Evolutionary conservation across 2,329 filamentous ascomycete species (phyloP).

Genomic region (Neopestalotiopsis sp.): DNA sequence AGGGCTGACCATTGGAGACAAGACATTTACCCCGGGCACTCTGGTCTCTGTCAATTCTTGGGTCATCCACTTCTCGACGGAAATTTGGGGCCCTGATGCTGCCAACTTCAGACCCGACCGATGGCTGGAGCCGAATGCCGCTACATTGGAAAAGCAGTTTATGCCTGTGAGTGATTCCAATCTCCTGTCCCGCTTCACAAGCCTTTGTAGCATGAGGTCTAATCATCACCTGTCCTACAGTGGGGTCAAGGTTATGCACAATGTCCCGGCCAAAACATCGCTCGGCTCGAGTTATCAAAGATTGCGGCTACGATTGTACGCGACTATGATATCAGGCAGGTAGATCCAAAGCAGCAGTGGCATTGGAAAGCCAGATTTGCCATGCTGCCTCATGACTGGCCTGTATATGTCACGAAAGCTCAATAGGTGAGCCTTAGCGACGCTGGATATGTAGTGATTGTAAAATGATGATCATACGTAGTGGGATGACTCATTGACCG

Average conservation of each 20-base stretch:
- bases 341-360: constrained; percentile 24
- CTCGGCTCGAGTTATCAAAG: constrained; percentile 27
- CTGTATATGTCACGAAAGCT: constrained; percentile 20
- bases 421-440: background rate
- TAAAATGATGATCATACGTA: too few species aligned
- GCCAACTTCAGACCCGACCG: constrained; percentile 30
- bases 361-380: constrained; percentile 24
- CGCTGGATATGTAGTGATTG: background rate
- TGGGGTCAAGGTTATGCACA: constrained; percentile 19
- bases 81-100: constrained; percentile 30
- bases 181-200: background rate
- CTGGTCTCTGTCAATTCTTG: constrained; percentile 30
- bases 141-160: constrained; percentile 25
- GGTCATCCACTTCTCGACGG: constrained; percentile 34
- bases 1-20: constrained; percentile 33
- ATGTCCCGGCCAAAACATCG: constrained; percentile 27
- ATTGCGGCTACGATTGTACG: constrained; percentile 26
- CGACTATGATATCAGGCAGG: constrained; percentile 26
- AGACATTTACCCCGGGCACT: constrained; percentile 34
- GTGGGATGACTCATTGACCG: too few species aligned
- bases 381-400: constrained; percentile 24
- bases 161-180: constrained; percentile 25
- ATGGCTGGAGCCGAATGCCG: constrained; percentile 27
- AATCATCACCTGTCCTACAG: background rate
- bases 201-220: background rate